Percentiles rank a stretch among this genome's conserved stretches.
phyloP scores from a whole-genome alignment of 805 yeast genomes.

The Ogataea henricii region DNA sequence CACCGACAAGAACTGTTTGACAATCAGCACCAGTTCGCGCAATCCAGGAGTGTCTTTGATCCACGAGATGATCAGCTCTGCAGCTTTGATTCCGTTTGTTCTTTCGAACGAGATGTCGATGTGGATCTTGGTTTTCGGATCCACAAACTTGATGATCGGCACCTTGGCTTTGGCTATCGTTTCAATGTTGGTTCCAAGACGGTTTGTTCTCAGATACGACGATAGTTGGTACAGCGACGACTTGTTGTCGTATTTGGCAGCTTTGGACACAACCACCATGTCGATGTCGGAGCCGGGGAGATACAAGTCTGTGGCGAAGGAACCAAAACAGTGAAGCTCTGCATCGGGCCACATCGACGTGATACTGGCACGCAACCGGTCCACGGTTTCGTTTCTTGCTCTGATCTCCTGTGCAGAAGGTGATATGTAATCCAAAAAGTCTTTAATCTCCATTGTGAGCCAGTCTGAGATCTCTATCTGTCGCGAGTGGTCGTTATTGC shows the following conservation, averaged over 20 bases:
- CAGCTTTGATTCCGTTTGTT: conserved; percentile 80
- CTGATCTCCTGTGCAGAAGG: conserved; percentile 77
- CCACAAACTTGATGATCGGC: conserved; percentile 91
- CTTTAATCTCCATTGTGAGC: conserved; percentile 82
- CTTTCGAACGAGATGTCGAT: conserved; percentile 91
- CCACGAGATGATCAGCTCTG: conserved; percentile 77
- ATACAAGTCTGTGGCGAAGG: conserved; percentile 89
- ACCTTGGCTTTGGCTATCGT: conserved; percentile 90
- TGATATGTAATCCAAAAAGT: conserved; percentile 81
- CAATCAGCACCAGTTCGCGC: conserved; percentile 75
- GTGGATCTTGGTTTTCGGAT: conserved; percentile 66
- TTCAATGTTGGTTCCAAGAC: conserved; percentile 71
- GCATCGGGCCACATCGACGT: conserved; percentile 73
- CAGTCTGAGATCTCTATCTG: conserved; percentile 82
- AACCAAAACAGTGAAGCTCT: conserved; percentile 85
- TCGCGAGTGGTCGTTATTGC: conserved; percentile 72
- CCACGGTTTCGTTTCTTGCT: conserved; percentile 65
- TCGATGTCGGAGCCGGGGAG: conserved; percentile 96
- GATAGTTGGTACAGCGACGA: conserved; percentile 72
- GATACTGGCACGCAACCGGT: conserved; percentile 54
- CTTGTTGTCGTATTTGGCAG: conserved; percentile 60
- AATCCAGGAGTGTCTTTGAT: conserved; percentile 70
- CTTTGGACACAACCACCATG: conserved; percentile 74
- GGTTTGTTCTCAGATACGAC: conserved; percentile 59
- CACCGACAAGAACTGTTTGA: conserved; percentile 82